These are phyloP conservation scores for Plasmodium reichenowi DNA, from an alignment of 169 alveolate genomes.

Conservation along the genomic window DNA sequence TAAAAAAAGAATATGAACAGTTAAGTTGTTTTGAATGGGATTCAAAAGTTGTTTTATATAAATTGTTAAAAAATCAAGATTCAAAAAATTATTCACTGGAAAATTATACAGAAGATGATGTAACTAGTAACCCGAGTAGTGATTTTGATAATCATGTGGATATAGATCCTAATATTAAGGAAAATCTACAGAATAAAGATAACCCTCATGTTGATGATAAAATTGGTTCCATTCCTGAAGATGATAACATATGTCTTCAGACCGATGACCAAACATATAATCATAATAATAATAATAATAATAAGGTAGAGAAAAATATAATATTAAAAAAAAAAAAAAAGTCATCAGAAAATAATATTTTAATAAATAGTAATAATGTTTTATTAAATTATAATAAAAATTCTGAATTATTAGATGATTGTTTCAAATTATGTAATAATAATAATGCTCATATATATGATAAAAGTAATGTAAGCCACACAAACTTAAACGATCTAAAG, in stretches of 20 bases:
- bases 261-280: neutral
- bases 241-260: too few species aligned
- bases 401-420: too few species aligned
- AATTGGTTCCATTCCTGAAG: too few species aligned
- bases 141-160: neutral
- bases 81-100: neutral
- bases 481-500: neutral
- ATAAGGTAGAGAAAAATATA: too few species aligned
- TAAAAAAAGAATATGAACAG: slow-evolving; percentile 21
- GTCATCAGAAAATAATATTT: too few species aligned
- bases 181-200: too few species aligned
- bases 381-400: too few species aligned
- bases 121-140: neutral
- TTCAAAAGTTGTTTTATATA: neutral
- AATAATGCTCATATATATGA: neutral
- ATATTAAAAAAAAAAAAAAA: too few species aligned
- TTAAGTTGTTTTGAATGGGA: slow-evolving; percentile 10
- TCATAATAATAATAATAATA: too few species aligned
- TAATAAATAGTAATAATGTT: too few species aligned
- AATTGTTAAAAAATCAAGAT: neutral
- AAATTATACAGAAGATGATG: neutral
- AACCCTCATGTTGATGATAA: too few species aligned
- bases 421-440: too few species aligned
- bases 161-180: neutral
- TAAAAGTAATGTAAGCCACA: slow-evolving; percentile 6